These are phyloP conservation scores for Cladorrhinum samala DNA, from an alignment of 495 filamentous ascomycete genomes.

Conservation along the genomic window DNA sequence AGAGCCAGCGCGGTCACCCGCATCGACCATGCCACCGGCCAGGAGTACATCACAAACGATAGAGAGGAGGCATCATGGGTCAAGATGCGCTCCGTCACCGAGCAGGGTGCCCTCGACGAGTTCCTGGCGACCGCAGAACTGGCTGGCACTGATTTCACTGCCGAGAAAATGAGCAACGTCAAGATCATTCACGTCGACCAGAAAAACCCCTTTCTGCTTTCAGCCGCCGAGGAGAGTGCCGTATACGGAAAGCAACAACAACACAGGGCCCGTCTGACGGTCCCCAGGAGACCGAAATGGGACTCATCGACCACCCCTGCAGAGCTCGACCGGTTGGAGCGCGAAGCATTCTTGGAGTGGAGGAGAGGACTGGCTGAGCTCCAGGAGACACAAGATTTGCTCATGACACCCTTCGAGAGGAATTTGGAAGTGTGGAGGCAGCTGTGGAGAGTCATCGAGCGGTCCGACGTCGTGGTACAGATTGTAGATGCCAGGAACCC, in stretches of 20 bases:
- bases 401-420: constrained; percentile 98
- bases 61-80: constrained; percentile 75
- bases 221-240: constrained; percentile 74
- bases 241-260: constrained; percentile 73
- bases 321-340: constrained; percentile 74
- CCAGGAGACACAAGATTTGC: constrained; percentile 83
- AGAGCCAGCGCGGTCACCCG: constrained; percentile 58
- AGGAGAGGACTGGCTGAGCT: constrained; percentile 84
- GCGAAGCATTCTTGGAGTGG: constrained; percentile 80
- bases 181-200: constrained; percentile 96
- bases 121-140: constrained; percentile 76
- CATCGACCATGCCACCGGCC: constrained; percentile 54
- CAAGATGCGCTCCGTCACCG: constrained; percentile 97
- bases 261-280: constrained; percentile 71
- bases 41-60: constrained; percentile 65
- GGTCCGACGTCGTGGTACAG: constrained; percentile 92
- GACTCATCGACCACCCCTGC: constrained; percentile 73
- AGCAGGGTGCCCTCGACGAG: constrained; percentile 89
- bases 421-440: constrained; percentile 99
- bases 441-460: constrained; percentile 96
- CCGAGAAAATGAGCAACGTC: constrained; percentile 97
- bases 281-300: constrained; percentile 87
- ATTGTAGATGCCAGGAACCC: constrained; percentile 98
- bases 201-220: constrained; percentile 89
- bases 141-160: constrained; percentile 96